Evolutionary conservation across 2,329 filamentous ascomycete genomes (phyloP), one percentile per base, ranked within the genome.

Genomic region (Emergomyces pasteurianus): DNA sequence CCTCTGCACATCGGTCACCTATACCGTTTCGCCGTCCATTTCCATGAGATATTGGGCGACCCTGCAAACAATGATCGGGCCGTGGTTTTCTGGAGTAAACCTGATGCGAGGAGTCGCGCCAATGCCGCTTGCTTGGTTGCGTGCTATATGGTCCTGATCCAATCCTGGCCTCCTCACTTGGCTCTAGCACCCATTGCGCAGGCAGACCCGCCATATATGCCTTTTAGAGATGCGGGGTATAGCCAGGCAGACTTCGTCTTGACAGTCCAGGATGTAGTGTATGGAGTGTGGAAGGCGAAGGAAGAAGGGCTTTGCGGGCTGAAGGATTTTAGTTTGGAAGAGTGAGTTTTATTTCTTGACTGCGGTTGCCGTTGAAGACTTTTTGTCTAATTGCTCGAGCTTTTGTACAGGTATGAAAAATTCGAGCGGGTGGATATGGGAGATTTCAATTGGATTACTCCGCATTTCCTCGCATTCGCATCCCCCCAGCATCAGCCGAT

Each of bases 371-470:
- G 10, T 36, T 2, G 10, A 12, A 43, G 18, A n/a, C n/a, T 8
- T 14, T 52, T 10, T n/a, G 26, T 43, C 38, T 40, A 58, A 26
- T 56, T 58, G 50, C 52, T 50, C 21, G 60, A 58, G 60, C 38
- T 60, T 52, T 46, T 43, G 60, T 43, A 53, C 62, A 85, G 83
- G 63, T 99, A 99, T 73, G 94, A 99, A 77, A 88, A 84, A 72
- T 99, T 85, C 69, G 94, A 99, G 78, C 84, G 94, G 62, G 94
- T 99, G 23, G 94, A 99, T 73, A 91, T 96, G 80, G 94, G 94
- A 65, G 94, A 99, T 77, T 99, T 99, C 87, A 99, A 99, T 83
- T 99, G 94, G 94, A 84, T 99, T 62, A 95, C 92, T 6, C 92
- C 92, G 9, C 81, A 92, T 70, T 99, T 99, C 78, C 83, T 99